Conservation (phyloP, 1,284 basidiomycete genomes). For the Marasmius tenuissimus region DNA sequence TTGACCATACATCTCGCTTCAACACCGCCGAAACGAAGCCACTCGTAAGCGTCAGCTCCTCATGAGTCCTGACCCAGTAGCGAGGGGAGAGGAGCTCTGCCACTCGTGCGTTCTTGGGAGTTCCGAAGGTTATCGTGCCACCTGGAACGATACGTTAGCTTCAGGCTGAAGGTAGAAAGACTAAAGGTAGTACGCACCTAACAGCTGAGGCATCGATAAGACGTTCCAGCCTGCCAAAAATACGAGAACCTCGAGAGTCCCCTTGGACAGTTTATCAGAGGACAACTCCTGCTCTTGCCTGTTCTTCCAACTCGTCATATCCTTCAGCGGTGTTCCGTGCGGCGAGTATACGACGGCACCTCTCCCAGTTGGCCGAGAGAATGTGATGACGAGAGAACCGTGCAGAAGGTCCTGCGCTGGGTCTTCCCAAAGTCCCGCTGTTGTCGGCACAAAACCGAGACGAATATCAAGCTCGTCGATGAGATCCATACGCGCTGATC, state of each 20-base stretch:
- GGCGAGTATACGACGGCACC: not conserved
- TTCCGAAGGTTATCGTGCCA: not conserved
- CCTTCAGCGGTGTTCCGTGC: not conserved
- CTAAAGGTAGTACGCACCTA: not conserved
- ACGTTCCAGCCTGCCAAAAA: not conserved
- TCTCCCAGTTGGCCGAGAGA: not conserved
- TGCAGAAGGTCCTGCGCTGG: not conserved
- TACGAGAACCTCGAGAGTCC: not conserved
- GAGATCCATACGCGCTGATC: not conserved
- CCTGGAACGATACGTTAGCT: not conserved
- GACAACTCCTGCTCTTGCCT: not conserved
- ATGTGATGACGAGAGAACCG: not conserved
- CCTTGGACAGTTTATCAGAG: too few species aligned
- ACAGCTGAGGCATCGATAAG: not conserved
- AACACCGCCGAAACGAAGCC: not conserved
- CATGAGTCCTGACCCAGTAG: not conserved
- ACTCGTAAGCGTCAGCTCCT: not conserved
- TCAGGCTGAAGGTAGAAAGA: not conserved
- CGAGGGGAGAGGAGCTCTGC: not conserved
- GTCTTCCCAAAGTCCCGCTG: not conserved
- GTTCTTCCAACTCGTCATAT: not conserved
- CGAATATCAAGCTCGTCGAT: not conserved
- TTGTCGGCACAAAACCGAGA: not conserved
- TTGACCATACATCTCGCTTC: not conserved
- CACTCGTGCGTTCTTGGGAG: not conserved